Percentiles rank a stretch among this genome's conserved stretches.
Evolutionary conservation across 306 rosid species (phyloP).

Genomic region (Rosa multiflora): DNA sequence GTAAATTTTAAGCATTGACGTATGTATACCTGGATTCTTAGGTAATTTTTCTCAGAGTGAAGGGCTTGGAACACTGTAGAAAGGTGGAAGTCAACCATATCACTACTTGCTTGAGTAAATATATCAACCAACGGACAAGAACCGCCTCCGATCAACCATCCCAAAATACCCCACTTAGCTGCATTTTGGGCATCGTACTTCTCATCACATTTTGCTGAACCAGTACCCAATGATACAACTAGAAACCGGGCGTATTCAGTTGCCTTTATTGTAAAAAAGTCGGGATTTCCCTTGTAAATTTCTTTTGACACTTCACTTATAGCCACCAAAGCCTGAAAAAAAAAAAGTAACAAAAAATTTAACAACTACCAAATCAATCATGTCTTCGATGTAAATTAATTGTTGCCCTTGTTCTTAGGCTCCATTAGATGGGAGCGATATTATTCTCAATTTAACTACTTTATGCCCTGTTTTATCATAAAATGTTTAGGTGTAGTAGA

Average conservation of each 20-base stretch:
- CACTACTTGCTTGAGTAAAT: slow-evolving; percentile 42
- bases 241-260: slow-evolving; percentile 32
- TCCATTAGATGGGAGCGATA: neutral
- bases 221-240: slow-evolving; percentile 44
- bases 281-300: slow-evolving; percentile 27
- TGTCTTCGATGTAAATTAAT: neutral
- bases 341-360: no score
- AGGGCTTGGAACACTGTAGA: slow-evolving; percentile 37
- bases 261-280: slow-evolving; percentile 35
- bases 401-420: neutral
- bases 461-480: no score
- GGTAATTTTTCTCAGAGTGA: slow-evolving; percentile 27
- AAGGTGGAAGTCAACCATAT: slow-evolving; percentile 46
- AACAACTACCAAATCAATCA: neutral
- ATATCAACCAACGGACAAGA: slow-evolving; percentile 38
- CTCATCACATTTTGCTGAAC: slow-evolving; percentile 27
- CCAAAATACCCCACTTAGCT: slow-evolving; percentile 41
- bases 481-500: no score
- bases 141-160: slow-evolving; percentile 36
- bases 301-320: slow-evolving; percentile 33
- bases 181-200: slow-evolving; percentile 30
- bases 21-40: slow-evolving; percentile 38
- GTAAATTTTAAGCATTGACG: neutral
- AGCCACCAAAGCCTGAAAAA: slow-evolving; percentile 34
- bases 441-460: no score